phyloP scores from a whole-genome alignment of 768 basidiomycete species.

The Kwoniella dejecticola region DNA sequence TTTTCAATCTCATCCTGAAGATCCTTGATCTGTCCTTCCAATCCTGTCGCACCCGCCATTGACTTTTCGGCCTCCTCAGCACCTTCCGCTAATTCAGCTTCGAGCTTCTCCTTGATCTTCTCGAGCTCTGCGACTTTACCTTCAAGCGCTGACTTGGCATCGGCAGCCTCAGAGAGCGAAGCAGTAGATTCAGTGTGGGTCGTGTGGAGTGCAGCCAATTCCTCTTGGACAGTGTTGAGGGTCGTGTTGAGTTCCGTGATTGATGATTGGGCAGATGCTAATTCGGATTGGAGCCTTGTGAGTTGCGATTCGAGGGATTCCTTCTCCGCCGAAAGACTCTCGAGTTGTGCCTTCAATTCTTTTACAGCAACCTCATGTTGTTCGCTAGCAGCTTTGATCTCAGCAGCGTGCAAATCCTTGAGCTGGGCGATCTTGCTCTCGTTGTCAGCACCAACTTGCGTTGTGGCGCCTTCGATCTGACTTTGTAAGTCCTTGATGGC shows the following conservation, averaged over 20 bases:
- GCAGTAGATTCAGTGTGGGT: constrained; percentile 4
- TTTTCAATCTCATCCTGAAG: constrained; percentile 19
- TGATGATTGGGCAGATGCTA: constrained; percentile 17
- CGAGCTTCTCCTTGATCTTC: constrained; percentile 9
- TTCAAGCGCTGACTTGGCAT: constrained; percentile 5
- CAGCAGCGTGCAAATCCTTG: constrained; percentile 18
- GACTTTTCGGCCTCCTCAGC: constrained; percentile 23
- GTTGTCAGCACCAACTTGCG: neutral
- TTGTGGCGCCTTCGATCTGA: neutral
- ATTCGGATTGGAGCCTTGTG: neutral
- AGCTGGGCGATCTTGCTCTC: constrained; percentile 19
- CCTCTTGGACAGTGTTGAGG: constrained; percentile 19
- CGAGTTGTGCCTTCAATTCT: constrained; percentile 8
- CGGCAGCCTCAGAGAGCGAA: neutral
- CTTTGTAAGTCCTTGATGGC: constrained; percentile 12
- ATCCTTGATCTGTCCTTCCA: constrained; percentile 14
- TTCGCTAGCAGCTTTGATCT: constrained; percentile 24
- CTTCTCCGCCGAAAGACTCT: constrained; percentile 12
- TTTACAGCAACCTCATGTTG: constrained; percentile 7
- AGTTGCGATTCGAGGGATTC: constrained; percentile 8
- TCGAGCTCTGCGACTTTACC: constrained; percentile 15
- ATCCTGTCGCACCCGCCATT: constrained; percentile 7
- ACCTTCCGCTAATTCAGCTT: constrained; percentile 23
- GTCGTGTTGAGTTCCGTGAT: constrained; percentile 3
- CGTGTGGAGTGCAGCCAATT: constrained; percentile 1